Evolutionary conservation across 2,329 filamentous ascomycete genomes (phyloP), one percentile per base, ranked within the genome.

Genomic region (Macroventuria anomochaeta): DNA sequence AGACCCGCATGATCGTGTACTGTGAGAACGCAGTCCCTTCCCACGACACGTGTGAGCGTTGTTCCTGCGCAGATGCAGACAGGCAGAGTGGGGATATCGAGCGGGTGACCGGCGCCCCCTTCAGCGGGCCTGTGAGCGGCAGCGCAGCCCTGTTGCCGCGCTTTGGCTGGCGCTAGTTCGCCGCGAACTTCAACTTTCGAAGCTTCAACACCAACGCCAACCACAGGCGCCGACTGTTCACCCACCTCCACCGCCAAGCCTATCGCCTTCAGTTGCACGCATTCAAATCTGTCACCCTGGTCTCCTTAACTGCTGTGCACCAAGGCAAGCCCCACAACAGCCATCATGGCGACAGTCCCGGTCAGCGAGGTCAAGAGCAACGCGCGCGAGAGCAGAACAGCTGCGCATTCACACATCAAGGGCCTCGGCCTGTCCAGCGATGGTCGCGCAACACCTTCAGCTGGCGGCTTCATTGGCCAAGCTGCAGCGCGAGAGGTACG

Each of bases 391-490:
- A 95, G 96, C 80, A 61, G 95, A 73, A 99, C 95, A 40, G 93
- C 95, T 57, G 90, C 93, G 66, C 95, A 99, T 79, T 97, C 93
- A 46, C 95, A 99, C 78, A 99, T 99, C 83, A 96, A 92, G 75
- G 95, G 95, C 44, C 83, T 99, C 33, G 95, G 95, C 15, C 79
- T 99, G 65, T 90, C 90, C 71, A 65, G 64, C 18, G 91, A 96
- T 86, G 95, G 95, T 59, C 88, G 85, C 46, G 91, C 95, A 58
- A 93, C 96, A 73, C 85, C 84, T 62, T 85, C 90, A 58, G 69
- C 64, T 5, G 69, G 66, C 20, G 95, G 95, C 29, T 99, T 97
- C 70, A 88, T 97, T 41, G 95, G 95, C 46, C 95, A 99, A 76
- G 83, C 84, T 49, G 83, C 87, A 56, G 95, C 95, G 59, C 86